Evolutionary conservation across 176 grass and related monocot species (phyloP), one percentile per base, ranked within the genome.

Genomic region (Guadua angustifolia): DNA sequence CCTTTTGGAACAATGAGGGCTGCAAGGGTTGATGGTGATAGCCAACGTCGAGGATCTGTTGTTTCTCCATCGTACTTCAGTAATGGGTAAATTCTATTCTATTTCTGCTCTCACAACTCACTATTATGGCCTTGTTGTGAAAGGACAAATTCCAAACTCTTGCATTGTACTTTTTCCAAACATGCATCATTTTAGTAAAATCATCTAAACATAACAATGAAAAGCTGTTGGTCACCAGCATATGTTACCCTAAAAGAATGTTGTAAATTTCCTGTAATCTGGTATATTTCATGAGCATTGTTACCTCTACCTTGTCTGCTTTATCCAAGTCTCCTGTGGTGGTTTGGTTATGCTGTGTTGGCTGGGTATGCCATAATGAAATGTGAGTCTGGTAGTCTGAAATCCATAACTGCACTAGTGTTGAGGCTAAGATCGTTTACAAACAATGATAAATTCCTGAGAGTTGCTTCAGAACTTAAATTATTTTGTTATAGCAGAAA

Each of bases 1-100:
- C 83, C 80, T 87, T 94, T 87, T 77, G 89, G 83, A 82, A 62
- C 87, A 86, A 47, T 79, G 75, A 93, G 91, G 81, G 57, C 81
- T 82, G 50, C 84, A 78, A 89, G 91, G 78, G 53, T 78, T 73
- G 91, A 85, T 78, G 73, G 84, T 85, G 81, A 90, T 85, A 80
- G 60, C 60, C 91, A 87, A 40, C 77, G 88, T 7, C 79, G 81
- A 82, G 66, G 72, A 81, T 69, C 81, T 43, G 66, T 84, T 85
- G 82, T 87, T 73, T 86, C 81, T 88, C 88, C 91, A 69, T 78
- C 84, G 11, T 90, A 74, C 82, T 84, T 90, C 79, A 86, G 81
- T 68, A 90, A 90, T 55, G 88, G 91, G 91, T 93, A 88, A 90
- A 66, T 85, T 60, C 44, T 74, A 53, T 21, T 71, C 57, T 59